Base-by-base conservation (phyloP, 2,329 filamentous ascomycete species). In the Arthrobotrys sphaeroides region DNA sequence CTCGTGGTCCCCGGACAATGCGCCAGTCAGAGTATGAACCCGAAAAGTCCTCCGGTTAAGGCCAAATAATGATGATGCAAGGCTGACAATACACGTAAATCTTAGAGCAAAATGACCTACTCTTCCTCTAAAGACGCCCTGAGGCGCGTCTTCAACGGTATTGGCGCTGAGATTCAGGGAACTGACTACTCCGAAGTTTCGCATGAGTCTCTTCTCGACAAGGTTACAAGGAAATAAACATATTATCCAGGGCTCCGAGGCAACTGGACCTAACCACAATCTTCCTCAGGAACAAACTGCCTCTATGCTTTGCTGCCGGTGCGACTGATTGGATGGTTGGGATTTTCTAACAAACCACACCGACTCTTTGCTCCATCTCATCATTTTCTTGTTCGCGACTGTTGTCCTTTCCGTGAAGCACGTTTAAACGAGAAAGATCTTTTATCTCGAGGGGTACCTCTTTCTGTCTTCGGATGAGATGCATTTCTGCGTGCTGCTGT, bases 61-160 rank as follows among this genome's bases (percentile, higher is more conserved):
- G 22, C 47, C 2, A 12, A 28, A 53, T 10, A n/a, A 24, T 5
- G 3, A 9, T 40, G 31, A 65, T 57, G 26, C 26, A 43, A 78
- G 51, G 18, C 28, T 49, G 28, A 59, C 16, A n/a, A n/a, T n/a
- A n/a, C n/a, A 24, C 24, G 22, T 43, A 13, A 9, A 13, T 33
- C 36, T 33, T 49, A 93, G 91, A 87, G 90, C 84, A 93, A 93
- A 87, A 95, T 95, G 92, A 87, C 93, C 83, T 95, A 94, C 87
- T 91, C 91, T 80, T 91, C 92, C 61, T 95, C 92, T 84, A 95
- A 94, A 86, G 91, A 94, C 81, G 90, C 91, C 74, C 87, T 95
- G 79, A 94, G 93, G 88, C 90, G 90, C 83, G 84, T 90, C 59
- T 88, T 95, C 78, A 91, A 88, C 82, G 91, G 91, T 78, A 85